These are phyloP conservation scores for Kondoa malvinella DNA, from an alignment of 768 basidiomycete species.

Conservation along the genomic window DNA sequence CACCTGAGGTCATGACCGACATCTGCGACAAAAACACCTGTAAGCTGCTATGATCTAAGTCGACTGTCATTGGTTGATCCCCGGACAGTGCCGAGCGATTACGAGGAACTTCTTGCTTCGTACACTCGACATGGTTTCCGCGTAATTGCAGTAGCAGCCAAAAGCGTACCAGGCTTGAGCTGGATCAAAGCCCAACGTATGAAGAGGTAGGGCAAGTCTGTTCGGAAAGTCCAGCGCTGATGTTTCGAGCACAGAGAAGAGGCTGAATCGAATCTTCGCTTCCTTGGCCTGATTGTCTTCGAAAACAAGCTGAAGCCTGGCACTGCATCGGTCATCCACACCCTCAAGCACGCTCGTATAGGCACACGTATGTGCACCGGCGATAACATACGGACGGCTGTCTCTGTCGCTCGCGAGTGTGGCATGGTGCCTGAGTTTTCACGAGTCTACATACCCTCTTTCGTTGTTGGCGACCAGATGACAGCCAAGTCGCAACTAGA, in stretches of 20 bases:
- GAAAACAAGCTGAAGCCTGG: constrained; percentile 93
- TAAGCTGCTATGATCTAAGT: constrained; percentile 35
- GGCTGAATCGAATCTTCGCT: constrained; percentile 73
- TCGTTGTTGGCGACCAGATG: constrained; percentile 45
- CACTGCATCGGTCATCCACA: constrained; percentile 75
- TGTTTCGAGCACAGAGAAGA: constrained; percentile 50
- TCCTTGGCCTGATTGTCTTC: constrained; percentile 89
- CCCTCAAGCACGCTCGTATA: constrained; percentile 70
- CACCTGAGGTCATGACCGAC: constrained; percentile 90
- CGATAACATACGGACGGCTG: constrained; percentile 88
- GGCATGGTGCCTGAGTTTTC: constrained; percentile 69
- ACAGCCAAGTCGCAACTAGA: constrained; percentile 45
- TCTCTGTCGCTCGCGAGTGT: constrained; percentile 92
- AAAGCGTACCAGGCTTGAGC: constrained; percentile 76
- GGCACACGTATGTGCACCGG: constrained; percentile 97
- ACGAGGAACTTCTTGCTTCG: constrained; percentile 86
- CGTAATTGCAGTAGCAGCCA: constrained; percentile 94
- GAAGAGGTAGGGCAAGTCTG: constrained; percentile 48
- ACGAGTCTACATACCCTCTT: constrained; percentile 70
- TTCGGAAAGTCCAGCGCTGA: not conserved
- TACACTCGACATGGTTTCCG: constrained; percentile 94
- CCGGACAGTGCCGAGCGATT: constrained; percentile 71
- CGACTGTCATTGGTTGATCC: not conserved
- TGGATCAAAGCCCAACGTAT: constrained; percentile 96
- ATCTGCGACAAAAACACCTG: constrained; percentile 86